Conservation (phyloP, 108 stramenopile genomes). For the Cyclotella cryptica region DNA sequence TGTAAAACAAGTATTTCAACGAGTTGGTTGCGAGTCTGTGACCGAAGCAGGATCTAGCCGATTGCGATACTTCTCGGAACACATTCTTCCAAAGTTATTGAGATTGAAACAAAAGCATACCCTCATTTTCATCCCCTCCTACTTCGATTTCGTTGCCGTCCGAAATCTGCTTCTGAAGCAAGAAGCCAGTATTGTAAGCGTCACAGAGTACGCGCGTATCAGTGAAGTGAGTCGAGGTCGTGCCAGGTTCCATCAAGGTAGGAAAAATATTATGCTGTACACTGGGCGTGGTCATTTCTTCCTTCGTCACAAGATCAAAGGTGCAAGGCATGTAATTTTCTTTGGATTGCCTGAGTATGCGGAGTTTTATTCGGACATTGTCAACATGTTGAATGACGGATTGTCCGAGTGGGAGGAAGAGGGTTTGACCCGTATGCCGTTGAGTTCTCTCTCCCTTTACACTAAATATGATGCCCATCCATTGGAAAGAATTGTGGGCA, state of each 20-base stretch:
- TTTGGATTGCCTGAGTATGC: slow-evolving; percentile 94
- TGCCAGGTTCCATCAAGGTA: slow-evolving; percentile 92
- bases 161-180: slow-evolving; percentile 86
- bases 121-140: slow-evolving; percentile 90
- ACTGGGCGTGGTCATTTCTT: slow-evolving; percentile 96
- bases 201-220: slow-evolving; percentile 89
- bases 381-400: slow-evolving; percentile 76
- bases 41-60: slow-evolving; percentile 74
- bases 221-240: slow-evolving; percentile 90
- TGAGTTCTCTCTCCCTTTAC: slow-evolving; percentile 79
- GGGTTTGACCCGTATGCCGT: slow-evolving; percentile 34
- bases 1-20: slow-evolving; percentile 93
- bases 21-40: slow-evolving; percentile 66
- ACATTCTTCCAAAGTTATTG: slow-evolving; percentile 79
- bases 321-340: slow-evolving; percentile 88
- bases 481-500: slow-evolving; percentile 93
- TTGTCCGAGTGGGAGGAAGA: slow-evolving; percentile 35
- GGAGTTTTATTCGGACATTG: slow-evolving; percentile 90
- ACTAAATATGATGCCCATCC: slow-evolving; percentile 92
- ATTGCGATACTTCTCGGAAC: slow-evolving; percentile 84
- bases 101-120: slow-evolving; percentile 87
- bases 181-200: slow-evolving; percentile 76
- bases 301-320: slow-evolving; percentile 89
- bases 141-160: slow-evolving; percentile 92
- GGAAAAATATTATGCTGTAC: slow-evolving; percentile 91